Conservation (phyloP, 371 early-diverging fungal species). For the Chytridium lagenaria region DNA sequence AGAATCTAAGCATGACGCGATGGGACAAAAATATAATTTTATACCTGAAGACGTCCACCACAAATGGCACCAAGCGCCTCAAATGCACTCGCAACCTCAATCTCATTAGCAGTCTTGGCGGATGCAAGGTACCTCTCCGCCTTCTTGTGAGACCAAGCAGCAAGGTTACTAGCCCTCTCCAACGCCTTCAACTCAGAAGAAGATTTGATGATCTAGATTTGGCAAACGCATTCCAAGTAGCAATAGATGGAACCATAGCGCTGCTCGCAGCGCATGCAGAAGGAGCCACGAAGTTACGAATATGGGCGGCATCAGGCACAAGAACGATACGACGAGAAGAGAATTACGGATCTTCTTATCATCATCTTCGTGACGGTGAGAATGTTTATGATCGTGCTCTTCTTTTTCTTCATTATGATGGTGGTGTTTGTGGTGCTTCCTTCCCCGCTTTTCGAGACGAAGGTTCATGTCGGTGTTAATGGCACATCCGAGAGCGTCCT, state of each 20-base stretch:
- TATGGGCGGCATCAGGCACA: neutral
- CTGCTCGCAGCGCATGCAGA: neutral
- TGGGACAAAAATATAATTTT: constrained; percentile 48
- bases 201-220: constrained; percentile 79
- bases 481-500: neutral
- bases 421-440: too few species aligned
- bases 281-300: neutral
- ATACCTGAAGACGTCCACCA: constrained; percentile 34
- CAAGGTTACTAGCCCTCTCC: constrained; percentile 65
- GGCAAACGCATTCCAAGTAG: constrained; percentile 63
- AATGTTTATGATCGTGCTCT: neutral
- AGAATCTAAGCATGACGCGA: constrained; percentile 4
- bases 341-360: too few species aligned
- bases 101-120: constrained; percentile 19
- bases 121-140: constrained; percentile 23
- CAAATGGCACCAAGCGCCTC: constrained; percentile 28
- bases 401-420: constrained; percentile 3
- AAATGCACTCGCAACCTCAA: constrained; percentile 31
- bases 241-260: neutral
- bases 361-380: neutral
- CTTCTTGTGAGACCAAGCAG: constrained; percentile 39
- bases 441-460: neutral
- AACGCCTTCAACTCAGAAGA: constrained; percentile 74
- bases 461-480: neutral
- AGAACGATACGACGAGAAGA: too few species aligned